A percentile compares a stretch with the other conserved stretches of the same genome.
phyloP scores from a whole-genome alignment of 139 green algal species.

The Parachlorella kessleri region DNA sequence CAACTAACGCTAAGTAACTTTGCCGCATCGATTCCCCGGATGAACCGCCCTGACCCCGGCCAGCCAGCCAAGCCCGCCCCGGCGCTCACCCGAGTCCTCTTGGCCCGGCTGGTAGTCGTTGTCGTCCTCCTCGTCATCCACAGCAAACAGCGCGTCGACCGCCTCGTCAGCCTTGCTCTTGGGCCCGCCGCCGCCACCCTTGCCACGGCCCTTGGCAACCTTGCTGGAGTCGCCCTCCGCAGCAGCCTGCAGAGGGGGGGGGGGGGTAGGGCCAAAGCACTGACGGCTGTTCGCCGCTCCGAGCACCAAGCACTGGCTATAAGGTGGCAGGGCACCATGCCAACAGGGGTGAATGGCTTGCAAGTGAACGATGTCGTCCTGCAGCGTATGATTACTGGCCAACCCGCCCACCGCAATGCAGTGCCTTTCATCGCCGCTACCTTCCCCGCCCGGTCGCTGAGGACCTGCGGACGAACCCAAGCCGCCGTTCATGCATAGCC shows the following conservation, averaged over 20 bases:
- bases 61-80: neutral
- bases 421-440: no score
- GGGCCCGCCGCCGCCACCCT: neutral
- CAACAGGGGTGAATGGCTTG: no score
- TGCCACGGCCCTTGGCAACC: slow-evolving; percentile 1
- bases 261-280: neutral
- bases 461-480: no score
- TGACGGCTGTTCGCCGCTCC: neutral
- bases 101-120: neutral
- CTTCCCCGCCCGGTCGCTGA: no score
- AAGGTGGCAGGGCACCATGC: no score
- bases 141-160: slow-evolving; percentile 59
- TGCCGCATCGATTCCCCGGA: neutral
- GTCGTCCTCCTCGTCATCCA: slow-evolving; percentile 20
- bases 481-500: neutral
- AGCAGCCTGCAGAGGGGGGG: neutral
- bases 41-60: neutral
- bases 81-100: neutral
- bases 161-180: slow-evolving; percentile 27
- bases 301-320: no score
- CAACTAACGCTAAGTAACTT: neutral
- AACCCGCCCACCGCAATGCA: no score
- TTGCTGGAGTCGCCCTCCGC: slow-evolving; percentile 19
- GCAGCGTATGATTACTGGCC: no score
- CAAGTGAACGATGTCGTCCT: no score